Evolutionary conservation across 2,329 filamentous ascomycete species (phyloP), one percentile per base, ranked within the genome.

Genomic region (Didymella segeticola): DNA sequence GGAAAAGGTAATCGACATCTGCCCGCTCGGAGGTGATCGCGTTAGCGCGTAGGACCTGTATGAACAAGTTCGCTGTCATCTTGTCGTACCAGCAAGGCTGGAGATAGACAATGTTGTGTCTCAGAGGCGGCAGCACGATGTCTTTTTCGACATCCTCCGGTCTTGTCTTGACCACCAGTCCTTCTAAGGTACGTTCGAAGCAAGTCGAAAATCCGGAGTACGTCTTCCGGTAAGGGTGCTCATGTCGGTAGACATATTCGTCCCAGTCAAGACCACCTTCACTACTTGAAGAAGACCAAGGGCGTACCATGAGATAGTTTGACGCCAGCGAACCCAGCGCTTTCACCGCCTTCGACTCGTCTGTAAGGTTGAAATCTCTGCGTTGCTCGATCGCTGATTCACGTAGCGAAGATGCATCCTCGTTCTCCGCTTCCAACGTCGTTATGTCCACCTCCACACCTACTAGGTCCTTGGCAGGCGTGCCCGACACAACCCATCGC

Each of bases 401-500:
- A 6, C 71, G 67, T 27, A 70, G 50, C 2, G 58, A 10, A 0
- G 17, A 36, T 5, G 60, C 47, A 30, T 78, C 70, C 1, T 60
- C 53, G 19, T 67, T 58, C 15, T 75, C 70, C 1, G 68, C 68
- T n/a, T 78, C 57, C 11, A 66, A 31, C 9, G 66, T 66, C n/a
- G 65, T 63, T 22, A 85, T 68, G 49, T 83, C 83, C 11, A 87
- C 79, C 57, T 91, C 86, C 0, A 91, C 82, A 0, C 93, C 91
- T 50, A 91, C 90, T 0, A 97, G 78, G 9, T 92, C 90, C 57
- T 87, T 88, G 0, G 92, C 91, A 2, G 93, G 93, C 0, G 93
- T 98, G 50, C 93, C 93, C 1, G 90, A 96, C 0, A 96, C 89
- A 4, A 96, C 86, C 93, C 93, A 97, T 9, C 89, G 85, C 15